Base-by-base conservation (phyloP, 1,139 yeast genomes). In the Candida pseudoviswanathii region DNA sequence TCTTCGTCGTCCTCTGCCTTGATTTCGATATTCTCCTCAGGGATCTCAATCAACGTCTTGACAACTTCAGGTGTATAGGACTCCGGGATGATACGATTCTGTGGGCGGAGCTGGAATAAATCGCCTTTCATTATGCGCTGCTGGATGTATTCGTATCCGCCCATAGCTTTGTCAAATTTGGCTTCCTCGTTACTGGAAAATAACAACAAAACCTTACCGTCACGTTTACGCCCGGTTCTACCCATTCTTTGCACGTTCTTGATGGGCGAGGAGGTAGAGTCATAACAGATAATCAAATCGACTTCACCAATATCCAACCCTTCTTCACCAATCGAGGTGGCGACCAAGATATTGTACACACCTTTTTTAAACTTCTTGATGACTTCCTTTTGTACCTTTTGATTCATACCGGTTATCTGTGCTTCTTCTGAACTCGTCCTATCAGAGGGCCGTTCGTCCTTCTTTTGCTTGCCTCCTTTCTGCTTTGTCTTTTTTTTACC, bases 281-380 rank as follows among this genome's bases (percentile, higher is more conserved):
- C 99, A 66, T 85, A 94, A 61, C 97, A 91, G 4, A 94, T 78
- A 57, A 95, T 94, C 58, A 94, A 66, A 65, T 95, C 99, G 46
- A 95, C 99, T 62, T 95, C 98, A 31, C 99, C 98, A 56, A 95
- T 95, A 73, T 95, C 99, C 54, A 95, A 77, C 46, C 99, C 99
- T 74, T 95, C 99, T 65, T 95, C 99, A 42, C 98, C 99, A 63
- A 95, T 94, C 0, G 97, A 91, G 0, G 99, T 95, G 5, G 98
- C 97, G 2, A 95, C 96, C 29, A 95, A 71, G 5, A 89, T 84
- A 62, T 94, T 95, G 60, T 81, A 81, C 1, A 67, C 72, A 5
- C 96, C 97, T 1, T 67, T 58, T 58, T 86, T 88, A 67, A 95
- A 94, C 52, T 84, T 78, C 34, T 77, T 77, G 41, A 95, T 86